phyloP scores from a whole-genome alignment of 805 yeast genomes.

The Lipomyces chichibuensis region DNA sequence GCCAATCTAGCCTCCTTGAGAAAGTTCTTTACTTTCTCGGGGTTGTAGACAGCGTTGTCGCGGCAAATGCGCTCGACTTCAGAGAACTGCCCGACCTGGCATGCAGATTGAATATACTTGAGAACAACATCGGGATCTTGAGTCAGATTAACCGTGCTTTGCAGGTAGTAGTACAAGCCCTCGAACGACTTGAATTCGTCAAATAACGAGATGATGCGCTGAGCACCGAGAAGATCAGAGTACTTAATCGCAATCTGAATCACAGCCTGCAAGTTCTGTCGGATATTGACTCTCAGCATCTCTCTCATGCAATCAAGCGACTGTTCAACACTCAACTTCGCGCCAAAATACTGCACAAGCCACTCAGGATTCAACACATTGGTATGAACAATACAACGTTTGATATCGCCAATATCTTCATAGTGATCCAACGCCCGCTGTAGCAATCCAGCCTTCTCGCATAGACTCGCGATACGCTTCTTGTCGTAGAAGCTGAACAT shows the following conservation, averaged over 20 bases:
- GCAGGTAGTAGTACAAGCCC: conserved; percentile 91
- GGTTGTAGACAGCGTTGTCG: conserved; percentile 91
- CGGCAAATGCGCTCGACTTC: conserved; percentile 96
- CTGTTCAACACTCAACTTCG: conserved; percentile 88
- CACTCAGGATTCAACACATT: conserved; percentile 85
- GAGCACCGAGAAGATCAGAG: conserved; percentile 89
- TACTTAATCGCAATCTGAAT: conserved; percentile 97
- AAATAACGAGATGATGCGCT: conserved; percentile 80
- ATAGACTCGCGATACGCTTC: conserved; percentile 84
- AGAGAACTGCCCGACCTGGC: conserved; percentile 82
- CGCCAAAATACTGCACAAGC: conserved; percentile 88
- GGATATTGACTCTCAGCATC: conserved; percentile 75
- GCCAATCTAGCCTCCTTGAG: conserved; percentile 91
- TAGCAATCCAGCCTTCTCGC: conserved; percentile 94
- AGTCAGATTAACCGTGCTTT: conserved; percentile 88
- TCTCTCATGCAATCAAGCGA: conserved; percentile 84
- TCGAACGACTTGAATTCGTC: conserved; percentile 92
- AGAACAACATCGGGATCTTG: conserved; percentile 94
- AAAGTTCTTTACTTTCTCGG: conserved; percentile 96
- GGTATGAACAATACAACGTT: conserved; percentile 90
- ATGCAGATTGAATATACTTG: conserved; percentile 94
- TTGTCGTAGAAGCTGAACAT: conserved; percentile 96
- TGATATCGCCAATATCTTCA: conserved; percentile 92
- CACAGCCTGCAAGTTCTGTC: conserved; percentile 87
- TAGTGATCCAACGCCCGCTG: conserved; percentile 97